These are phyloP conservation scores for Roridomyces roridus DNA, from an alignment of 768 basidiomycete genomes.

Conservation along the genomic window DNA sequence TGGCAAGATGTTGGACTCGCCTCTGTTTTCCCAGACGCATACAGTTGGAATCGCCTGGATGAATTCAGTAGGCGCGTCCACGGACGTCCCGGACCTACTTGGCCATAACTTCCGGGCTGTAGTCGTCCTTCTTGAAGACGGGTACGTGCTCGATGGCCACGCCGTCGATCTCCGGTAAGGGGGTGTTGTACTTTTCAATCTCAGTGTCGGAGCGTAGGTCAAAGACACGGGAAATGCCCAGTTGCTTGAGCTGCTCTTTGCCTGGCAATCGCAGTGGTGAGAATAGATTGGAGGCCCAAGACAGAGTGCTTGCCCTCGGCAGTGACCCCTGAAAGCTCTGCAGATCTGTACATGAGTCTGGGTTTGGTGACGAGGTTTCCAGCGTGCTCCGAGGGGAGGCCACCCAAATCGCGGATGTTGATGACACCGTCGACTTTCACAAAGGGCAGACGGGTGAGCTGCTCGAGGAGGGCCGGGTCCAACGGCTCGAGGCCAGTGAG, in stretches of 20 bases:
- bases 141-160: slow-evolving; percentile 66
- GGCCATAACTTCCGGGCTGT: slow-evolving; percentile 85
- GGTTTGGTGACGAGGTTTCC: slow-evolving; percentile 63
- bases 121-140: slow-evolving; percentile 76
- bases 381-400: slow-evolving; percentile 53
- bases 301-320: slow-evolving; percentile 59
- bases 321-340: slow-evolving; percentile 74
- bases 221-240: slow-evolving; percentile 73
- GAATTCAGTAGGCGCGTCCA: slow-evolving; percentile 30
- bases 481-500: slow-evolving; percentile 64
- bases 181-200: slow-evolving; percentile 73
- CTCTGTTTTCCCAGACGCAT: slow-evolving; percentile 83
- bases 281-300: not conserved
- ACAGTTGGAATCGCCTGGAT: slow-evolving; percentile 69
- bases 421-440: slow-evolving; percentile 73
- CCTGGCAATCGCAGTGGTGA: slow-evolving; percentile 46
- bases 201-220: slow-evolving; percentile 85
- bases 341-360: slow-evolving; percentile 66
- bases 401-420: slow-evolving; percentile 78
- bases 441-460: slow-evolving; percentile 75
- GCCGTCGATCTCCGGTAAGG: slow-evolving; percentile 67
- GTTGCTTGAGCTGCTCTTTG: slow-evolving; percentile 56
- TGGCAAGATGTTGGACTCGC: no score
- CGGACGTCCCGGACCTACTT: slow-evolving; percentile 63
- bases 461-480: slow-evolving; percentile 69